These are phyloP conservation scores for Teratosphaeriaceae sp. DNA, from an alignment of 2,329 filamentous ascomycete species.

Conservation along the genomic window DNA sequence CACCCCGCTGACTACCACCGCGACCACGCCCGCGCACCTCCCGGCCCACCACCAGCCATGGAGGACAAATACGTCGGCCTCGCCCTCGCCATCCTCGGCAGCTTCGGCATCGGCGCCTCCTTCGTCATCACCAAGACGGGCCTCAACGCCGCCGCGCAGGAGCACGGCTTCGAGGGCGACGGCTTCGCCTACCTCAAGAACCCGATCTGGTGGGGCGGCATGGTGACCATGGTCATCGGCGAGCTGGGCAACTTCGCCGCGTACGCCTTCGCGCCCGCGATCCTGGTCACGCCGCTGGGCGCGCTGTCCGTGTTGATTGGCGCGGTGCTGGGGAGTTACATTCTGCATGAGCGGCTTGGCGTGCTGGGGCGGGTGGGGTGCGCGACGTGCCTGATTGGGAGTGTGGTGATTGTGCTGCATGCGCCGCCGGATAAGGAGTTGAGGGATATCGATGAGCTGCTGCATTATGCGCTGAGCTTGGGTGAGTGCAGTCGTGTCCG, in stretches of 20 bases:
- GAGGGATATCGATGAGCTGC: conserved; percentile 81
- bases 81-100: conserved; percentile 66
- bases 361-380: conserved; percentile 88
- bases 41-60: conserved; percentile 10
- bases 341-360: conserved; percentile 85
- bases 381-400: conserved; percentile 91
- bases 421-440: conserved; percentile 92
- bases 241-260: conserved; percentile 97
- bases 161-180: conserved; percentile 93
- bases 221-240: conserved; percentile 80
- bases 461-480: conserved; percentile 83
- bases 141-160: conserved; percentile 81
- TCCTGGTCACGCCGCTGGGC: conserved; percentile 90
- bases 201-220: conserved; percentile 96
- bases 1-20: not conserved
- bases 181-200: conserved; percentile 91
- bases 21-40: not conserved
- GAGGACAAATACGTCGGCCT: conserved; percentile 65
- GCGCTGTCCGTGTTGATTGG: conserved; percentile 91
- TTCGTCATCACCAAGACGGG: conserved; percentile 99
- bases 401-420: conserved; percentile 95
- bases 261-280: conserved; percentile 97
- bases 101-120: conserved; percentile 65
- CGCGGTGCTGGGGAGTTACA: conserved; percentile 90
- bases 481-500: conserved; percentile 49